Evolutionary conservation across 2,329 filamentous ascomycete genomes (phyloP).

Genomic region (Lecanicillium sp.): DNA sequence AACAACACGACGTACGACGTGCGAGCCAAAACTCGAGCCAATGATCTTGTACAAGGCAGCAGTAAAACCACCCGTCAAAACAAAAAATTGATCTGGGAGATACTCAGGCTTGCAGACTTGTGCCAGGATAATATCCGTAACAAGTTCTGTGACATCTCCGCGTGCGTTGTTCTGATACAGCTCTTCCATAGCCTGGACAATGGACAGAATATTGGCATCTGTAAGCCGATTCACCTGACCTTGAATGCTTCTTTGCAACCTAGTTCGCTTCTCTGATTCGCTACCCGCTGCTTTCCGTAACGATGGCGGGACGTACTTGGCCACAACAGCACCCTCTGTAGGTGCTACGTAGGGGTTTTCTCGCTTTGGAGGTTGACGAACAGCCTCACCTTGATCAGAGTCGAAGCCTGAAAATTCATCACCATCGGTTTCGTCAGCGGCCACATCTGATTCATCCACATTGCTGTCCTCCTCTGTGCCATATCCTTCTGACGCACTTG

Average conservation of each 20-base stretch:
- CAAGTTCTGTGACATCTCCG: slow-evolving; percentile 75
- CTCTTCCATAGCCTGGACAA: slow-evolving; percentile 72
- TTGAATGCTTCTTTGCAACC: slow-evolving; percentile 72
- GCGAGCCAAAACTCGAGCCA: slow-evolving; percentile 82
- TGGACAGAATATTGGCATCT: slow-evolving; percentile 79
- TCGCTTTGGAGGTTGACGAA: slow-evolving; percentile 38
- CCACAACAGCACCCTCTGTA: slow-evolving; percentile 31
- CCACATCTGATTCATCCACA: slow-evolving; percentile 21
- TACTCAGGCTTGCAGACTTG: slow-evolving; percentile 71
- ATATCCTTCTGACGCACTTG: slow-evolving; percentile 15
- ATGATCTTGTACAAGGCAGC: slow-evolving; percentile 80
- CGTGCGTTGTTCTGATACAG: slow-evolving; percentile 78
- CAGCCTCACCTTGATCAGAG: slow-evolving; percentile 22
- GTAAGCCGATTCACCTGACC: slow-evolving; percentile 89
- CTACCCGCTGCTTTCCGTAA: slow-evolving; percentile 56
- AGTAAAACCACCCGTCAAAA: slow-evolving; percentile 83
- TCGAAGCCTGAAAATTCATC: slow-evolving; percentile 32
- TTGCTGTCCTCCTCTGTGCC: slow-evolving; percentile 25
- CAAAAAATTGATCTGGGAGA: slow-evolving; percentile 81
- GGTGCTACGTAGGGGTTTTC: slow-evolving; percentile 92
- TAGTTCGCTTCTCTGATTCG: slow-evolving; percentile 57
- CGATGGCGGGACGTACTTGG: slow-evolving; percentile 87
- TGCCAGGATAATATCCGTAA: slow-evolving; percentile 71
- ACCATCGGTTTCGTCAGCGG: slow-evolving; percentile 17
- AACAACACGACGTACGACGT: slow-evolving; percentile 71